Evolutionary conservation across 176 grass and related monocot species (phyloP), one percentile per base, ranked within the genome.

Genomic region (Avena atlantica): DNA sequence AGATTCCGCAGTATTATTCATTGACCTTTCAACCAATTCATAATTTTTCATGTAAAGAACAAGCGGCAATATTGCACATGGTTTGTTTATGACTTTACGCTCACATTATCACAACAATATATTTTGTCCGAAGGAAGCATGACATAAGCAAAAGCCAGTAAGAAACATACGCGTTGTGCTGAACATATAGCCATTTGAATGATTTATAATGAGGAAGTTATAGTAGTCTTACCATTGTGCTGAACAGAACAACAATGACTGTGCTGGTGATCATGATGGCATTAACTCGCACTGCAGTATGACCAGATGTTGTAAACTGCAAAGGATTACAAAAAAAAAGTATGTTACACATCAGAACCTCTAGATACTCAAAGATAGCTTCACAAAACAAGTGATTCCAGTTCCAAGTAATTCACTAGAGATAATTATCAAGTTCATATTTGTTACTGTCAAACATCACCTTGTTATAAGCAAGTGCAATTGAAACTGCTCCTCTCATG

Each of bases 381-480:
- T 56, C 29, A 56, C 6, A 79, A 81, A 72, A 78, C 23, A 55
- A 36, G 16, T 15, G 12, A 19, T 59, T 73, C 34, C 3, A 15
- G 68, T 52, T 68, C 13, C 77, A 86, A 79, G 89, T 36, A 74
- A 27, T 72, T 71, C 58, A 48, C 49, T 58, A 67, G 34, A 83
- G 21, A 81, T 86, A 44, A 68, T 13, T 48, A 73, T 81, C 86
- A 2, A 42, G 12, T 82, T 50, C 74, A 44, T 74, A 68, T 81
- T 53, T 80, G 34, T 17, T 74, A 70, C 17, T n/a, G 50, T 44
- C 19, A 89, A 47, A 85, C 60, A 82, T 90, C 69, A 98, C 93
- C 93, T 98, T 95, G 79, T 98, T 95, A 72, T 98, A 98, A n/a
- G 96, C 96, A 81, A 98, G 96, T 87, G 96, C 96, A 81, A 98